phyloP scores from a whole-genome alignment of 2,329 filamentous ascomycete genomes.

The Monosporascus sp. region DNA sequence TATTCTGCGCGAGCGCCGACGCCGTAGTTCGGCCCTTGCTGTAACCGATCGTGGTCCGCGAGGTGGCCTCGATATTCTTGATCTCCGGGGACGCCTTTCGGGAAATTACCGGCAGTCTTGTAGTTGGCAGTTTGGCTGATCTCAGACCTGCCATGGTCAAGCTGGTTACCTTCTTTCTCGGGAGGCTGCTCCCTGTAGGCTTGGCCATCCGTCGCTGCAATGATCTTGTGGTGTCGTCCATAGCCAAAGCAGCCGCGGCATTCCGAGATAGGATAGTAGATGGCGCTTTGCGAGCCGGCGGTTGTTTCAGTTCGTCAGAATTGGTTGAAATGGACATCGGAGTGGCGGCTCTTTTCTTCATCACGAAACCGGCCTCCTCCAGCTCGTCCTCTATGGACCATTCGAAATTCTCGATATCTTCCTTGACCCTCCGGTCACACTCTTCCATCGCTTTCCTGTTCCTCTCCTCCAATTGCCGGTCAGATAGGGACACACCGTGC shows the following conservation, averaged over 20 bases:
- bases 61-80: slow-evolving; percentile 59
- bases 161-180: slow-evolving; percentile 18
- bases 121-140: slow-evolving; percentile 19
- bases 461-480: slow-evolving; percentile 54
- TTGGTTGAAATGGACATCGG: slow-evolving; percentile 4
- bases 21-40: slow-evolving; percentile 63
- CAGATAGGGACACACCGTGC: slow-evolving; percentile 57
- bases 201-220: slow-evolving; percentile 24
- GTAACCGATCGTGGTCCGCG: slow-evolving; percentile 79
- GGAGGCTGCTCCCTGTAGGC: slow-evolving; percentile 14
- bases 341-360: slow-evolving; percentile 18
- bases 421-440: slow-evolving; percentile 62
- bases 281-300: slow-evolving; percentile 27
- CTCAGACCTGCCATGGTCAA: slow-evolving; percentile 25
- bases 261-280: slow-evolving; percentile 49
- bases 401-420: slow-evolving; percentile 57
- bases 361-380: slow-evolving; percentile 33
- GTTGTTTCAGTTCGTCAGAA: slow-evolving; percentile 5
- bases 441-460: slow-evolving; percentile 46
- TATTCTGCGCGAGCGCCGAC: slow-evolving; percentile 38
- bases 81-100: slow-evolving; percentile 50
- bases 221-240: slow-evolving; percentile 28
- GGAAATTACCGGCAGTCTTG: slow-evolving; percentile 36
- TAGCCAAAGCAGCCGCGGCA: slow-evolving; percentile 48
- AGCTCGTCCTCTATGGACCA: slow-evolving; percentile 55